phyloP scores from a whole-genome alignment of 257 asterid species.

The Solanum bukasovii region DNA sequence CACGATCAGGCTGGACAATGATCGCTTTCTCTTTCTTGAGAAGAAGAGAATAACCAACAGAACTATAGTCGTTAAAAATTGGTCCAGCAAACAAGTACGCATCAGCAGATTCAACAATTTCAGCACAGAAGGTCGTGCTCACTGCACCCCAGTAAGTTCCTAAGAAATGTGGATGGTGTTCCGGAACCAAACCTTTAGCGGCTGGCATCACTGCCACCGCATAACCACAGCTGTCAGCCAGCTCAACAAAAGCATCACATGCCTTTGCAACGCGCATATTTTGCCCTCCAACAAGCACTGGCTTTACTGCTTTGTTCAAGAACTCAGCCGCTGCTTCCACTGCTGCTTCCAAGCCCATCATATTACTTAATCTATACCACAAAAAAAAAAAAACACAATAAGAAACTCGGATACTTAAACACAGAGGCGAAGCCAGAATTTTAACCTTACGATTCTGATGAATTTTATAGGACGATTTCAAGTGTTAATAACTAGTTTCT shows the following conservation, averaged over 20 bases:
- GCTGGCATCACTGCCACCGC: slow-evolving; percentile 70
- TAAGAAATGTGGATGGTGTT: slow-evolving; percentile 64
- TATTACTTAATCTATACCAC: slow-evolving; percentile 45
- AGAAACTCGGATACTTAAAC: not conserved
- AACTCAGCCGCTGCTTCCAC: slow-evolving; percentile 64
- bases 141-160: slow-evolving; percentile 91
- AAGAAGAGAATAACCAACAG: slow-evolving; percentile 75
- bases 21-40: slow-evolving; percentile 78
- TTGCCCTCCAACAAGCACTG: slow-evolving; percentile 84
- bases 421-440: too few relatives aligned
- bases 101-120: slow-evolving; percentile 78
- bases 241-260: slow-evolving; percentile 38
- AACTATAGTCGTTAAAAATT: slow-evolving; percentile 68
- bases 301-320: slow-evolving; percentile 74
- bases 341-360: slow-evolving; percentile 64
- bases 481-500: too few relatives aligned
- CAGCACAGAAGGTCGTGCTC: slow-evolving; percentile 73
- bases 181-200: slow-evolving; percentile 74
- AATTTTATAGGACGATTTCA: too few relatives aligned
- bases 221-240: slow-evolving; percentile 54
- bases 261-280: slow-evolving; percentile 72
- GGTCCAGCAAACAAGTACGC: slow-evolving; percentile 80
- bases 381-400: not conserved
- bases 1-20: slow-evolving; percentile 67
- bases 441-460: too few relatives aligned